Base-by-base conservation (phyloP, 1,284 basidiomycete genomes). In the Ustilago curta region DNA sequence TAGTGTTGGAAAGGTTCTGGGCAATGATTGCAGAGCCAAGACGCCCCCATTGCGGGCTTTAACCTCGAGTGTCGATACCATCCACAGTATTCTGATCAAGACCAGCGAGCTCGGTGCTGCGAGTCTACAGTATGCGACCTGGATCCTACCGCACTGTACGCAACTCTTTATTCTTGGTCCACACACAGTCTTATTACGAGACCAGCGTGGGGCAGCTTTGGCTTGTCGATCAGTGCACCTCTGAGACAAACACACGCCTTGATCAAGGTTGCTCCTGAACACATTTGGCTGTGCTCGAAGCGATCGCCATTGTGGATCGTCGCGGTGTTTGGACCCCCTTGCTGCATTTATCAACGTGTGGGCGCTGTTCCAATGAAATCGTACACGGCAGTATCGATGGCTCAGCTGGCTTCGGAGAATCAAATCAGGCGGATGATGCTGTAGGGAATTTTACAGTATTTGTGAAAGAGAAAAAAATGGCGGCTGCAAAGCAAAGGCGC, bases 181-280 rank as follows among this genome's bases (percentile, higher is more conserved):
- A 21, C 42, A 44, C 25, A 21, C 42, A 44, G 12, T 21, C 21
- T 14, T 23, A 45, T 5, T 4, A 18, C 21, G 27, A 11, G 27
- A n/a, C 18, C 47, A 19, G 29, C 47, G 27, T 31, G 29, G 29
- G 47, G 31, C 47, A 31, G 47, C 47, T 31, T 31, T 7, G 47
- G 14, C 47, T 48, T 48, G 47, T 27, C 47, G 47, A 31, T 31
- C 47, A 32, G 25, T 47, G 47, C 27, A 29, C 27, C 18, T 19
- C 40, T 47, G 1, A 0, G 6, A 29, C 23, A 35, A 7, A 37
- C 35, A 37, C 23, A 16, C 43, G 25, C 12, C 23, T 16, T 47
- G 12, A 27, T 45, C 14, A 27, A 14, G 7, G 42, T 12, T 23
- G 12, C 21, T 44, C 42, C 7, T 44, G 21, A 9, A 44, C 18